phyloP scores from a whole-genome alignment of 2,329 filamentous ascomycete genomes.

The Cytospora paraplurivora region DNA sequence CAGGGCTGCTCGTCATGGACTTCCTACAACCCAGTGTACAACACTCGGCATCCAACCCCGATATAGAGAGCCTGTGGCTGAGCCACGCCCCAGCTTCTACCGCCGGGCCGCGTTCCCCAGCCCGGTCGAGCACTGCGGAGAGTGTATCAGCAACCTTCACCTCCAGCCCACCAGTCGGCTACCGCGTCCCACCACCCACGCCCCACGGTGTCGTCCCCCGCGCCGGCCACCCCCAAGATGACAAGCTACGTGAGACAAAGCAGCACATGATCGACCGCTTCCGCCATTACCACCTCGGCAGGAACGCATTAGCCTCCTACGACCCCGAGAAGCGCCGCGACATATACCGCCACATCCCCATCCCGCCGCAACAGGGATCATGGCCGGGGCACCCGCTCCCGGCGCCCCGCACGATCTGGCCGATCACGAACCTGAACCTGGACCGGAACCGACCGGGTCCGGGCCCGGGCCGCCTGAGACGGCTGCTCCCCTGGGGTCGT shows the following conservation, averaged over 20 bases:
- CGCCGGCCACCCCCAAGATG: neutral
- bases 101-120: no score
- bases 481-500: neutral
- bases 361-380: neutral
- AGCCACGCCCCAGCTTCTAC: no score
- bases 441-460: neutral
- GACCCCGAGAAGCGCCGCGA: neutral
- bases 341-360: neutral
- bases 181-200: neutral
- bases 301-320: neutral
- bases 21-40: no score
- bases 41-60: no score
- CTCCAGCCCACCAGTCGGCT: neutral
- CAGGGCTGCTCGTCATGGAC: no score
- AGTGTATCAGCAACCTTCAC: no score
- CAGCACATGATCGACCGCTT: neutral
- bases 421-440: neutral
- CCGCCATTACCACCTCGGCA: neutral
- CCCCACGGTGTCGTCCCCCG: neutral
- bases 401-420: neutral
- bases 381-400: neutral
- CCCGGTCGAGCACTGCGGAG: no score
- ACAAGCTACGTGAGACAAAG: neutral
- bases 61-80: no score
- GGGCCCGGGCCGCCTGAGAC: neutral